Percentiles rank a stretch among this genome's conserved stretches.
Conservation (phyloP, 1,284 basidiomycete genomes). For the Bjerkandera adusta region DNA sequence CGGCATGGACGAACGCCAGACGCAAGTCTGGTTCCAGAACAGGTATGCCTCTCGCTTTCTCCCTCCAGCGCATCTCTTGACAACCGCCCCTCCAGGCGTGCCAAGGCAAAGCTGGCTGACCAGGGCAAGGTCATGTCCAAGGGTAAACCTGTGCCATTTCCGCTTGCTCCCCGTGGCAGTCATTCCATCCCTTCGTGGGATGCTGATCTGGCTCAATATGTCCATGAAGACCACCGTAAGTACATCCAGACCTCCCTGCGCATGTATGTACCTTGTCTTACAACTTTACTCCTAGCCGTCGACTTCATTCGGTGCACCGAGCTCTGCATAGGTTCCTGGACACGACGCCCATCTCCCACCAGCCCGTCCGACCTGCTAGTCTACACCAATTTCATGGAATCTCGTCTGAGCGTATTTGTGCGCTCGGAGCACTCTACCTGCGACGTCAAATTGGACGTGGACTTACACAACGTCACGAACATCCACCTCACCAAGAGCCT, state of each 20-base stretch:
- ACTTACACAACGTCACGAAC: slow-evolving; percentile 58
- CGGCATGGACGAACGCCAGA: slow-evolving; percentile 86
- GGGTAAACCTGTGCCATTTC: slow-evolving; percentile 12
- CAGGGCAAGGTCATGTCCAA: slow-evolving; percentile 40
- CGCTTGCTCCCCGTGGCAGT: slow-evolving; percentile 43
- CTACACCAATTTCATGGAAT: slow-evolving; percentile 68
- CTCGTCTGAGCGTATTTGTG: slow-evolving; percentile 70
- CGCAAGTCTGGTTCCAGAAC: slow-evolving; percentile 87
- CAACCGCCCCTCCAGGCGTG: slow-evolving; percentile 46
- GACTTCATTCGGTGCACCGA: slow-evolving; percentile 73
- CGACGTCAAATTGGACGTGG: slow-evolving; percentile 80
- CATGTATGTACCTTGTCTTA: neutral
- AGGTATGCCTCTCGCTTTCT: slow-evolving; percentile 40
- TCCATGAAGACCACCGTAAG: slow-evolving; percentile 73
- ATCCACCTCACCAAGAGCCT: slow-evolving; percentile 49
- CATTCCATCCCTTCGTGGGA: slow-evolving; percentile 57
- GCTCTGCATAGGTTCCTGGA: slow-evolving; percentile 76
- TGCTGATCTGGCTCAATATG: slow-evolving; percentile 54
- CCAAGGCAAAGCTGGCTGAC: slow-evolving; percentile 73
- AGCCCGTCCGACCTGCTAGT: slow-evolving; percentile 65
- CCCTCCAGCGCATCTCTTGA: neutral
- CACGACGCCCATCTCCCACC: slow-evolving; percentile 55
- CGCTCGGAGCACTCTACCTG: slow-evolving; percentile 44
- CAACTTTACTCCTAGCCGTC: slow-evolving; percentile 45
- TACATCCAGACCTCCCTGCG: slow-evolving; percentile 10